Percentiles rank a stretch among this genome's conserved stretches.
Evolutionary conservation across 345 rosid genomes (phyloP).

Genomic region (Camelina hispida): DNA sequence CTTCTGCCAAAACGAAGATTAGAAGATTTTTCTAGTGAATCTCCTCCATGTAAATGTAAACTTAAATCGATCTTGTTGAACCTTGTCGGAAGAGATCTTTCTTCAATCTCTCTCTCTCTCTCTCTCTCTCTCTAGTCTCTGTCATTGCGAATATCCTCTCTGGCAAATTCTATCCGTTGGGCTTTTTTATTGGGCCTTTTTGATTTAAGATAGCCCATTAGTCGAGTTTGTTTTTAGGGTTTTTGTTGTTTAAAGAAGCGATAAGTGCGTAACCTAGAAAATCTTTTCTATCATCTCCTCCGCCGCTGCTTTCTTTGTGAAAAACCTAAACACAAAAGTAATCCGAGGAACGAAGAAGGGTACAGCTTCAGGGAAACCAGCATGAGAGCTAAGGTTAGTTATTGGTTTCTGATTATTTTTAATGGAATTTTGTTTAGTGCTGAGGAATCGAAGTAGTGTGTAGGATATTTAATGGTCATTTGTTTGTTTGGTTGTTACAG

Average conservation of each 20-base stretch:
- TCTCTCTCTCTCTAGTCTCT: background rate
- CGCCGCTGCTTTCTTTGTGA: conserved; percentile 30
- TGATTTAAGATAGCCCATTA: conserved; percentile 7
- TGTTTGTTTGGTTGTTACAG: conserved; percentile 42
- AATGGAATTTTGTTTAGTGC: background rate
- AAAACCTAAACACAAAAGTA: background rate
- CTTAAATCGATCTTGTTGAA: background rate
- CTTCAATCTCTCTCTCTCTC: conserved; percentile 3
- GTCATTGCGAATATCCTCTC: conserved; percentile 13
- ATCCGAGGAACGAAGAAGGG: background rate
- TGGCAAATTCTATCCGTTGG: background rate
- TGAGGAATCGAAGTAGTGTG: background rate
- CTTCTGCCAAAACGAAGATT: conserved; percentile 1
- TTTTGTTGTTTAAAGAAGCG: conserved; percentile 29
- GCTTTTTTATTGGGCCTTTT: conserved; percentile 5
- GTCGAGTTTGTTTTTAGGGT: conserved; percentile 24
- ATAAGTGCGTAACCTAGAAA: background rate
- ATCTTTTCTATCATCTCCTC: conserved; percentile 4
- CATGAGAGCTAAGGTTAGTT: conserved; percentile 45
- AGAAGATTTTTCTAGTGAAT: background rate
- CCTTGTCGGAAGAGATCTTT: conserved; percentile 19
- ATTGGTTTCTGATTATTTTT: background rate
- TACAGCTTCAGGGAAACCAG: background rate
- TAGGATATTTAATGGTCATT: background rate
- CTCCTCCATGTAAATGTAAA: background rate